These are phyloP conservation scores for Leavenworthia alabamica DNA, from an alignment of 345 rosid species.

Conservation along the genomic window DNA sequence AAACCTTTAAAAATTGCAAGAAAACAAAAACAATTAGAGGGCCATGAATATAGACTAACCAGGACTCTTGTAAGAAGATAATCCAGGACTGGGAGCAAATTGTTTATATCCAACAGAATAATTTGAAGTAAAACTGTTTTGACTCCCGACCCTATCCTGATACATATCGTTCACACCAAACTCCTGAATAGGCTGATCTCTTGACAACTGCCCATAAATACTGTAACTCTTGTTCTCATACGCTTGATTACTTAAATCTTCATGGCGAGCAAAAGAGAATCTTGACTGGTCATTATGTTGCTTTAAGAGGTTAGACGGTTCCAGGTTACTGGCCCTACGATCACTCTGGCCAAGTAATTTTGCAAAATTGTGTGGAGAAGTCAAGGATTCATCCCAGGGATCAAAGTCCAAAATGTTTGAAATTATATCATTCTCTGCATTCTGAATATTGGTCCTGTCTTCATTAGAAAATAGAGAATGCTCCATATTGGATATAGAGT, in stretches of 20 bases:
- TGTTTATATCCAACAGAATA: slow-evolving; percentile 45
- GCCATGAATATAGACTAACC: slow-evolving; percentile 37
- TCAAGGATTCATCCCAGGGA: slow-evolving; percentile 68
- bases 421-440: slow-evolving; percentile 65
- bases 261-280: slow-evolving; percentile 83
- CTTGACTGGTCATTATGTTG: slow-evolving; percentile 65
- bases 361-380: slow-evolving; percentile 60
- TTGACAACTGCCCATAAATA: slow-evolving; percentile 36
- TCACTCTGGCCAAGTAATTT: slow-evolving; percentile 54
- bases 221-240: slow-evolving; percentile 33
- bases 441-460: slow-evolving; percentile 26
- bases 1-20: neutral
- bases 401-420: slow-evolving; percentile 76
- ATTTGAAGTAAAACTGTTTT: slow-evolving; percentile 45
- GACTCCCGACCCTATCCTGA: slow-evolving; percentile 34
- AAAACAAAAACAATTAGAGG: neutral
- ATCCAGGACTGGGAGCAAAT: slow-evolving; percentile 28
- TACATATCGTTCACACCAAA: slow-evolving; percentile 35
- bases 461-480: slow-evolving; percentile 35
- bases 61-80: slow-evolving; percentile 49
- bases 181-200: slow-evolving; percentile 37
- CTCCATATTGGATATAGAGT: slow-evolving; percentile 32
- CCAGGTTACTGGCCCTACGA: slow-evolving; percentile 38
- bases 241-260: slow-evolving; percentile 41
- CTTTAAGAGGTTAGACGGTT: slow-evolving; percentile 43